Conservation (phyloP, 1,284 basidiomycete genomes). For the Fomitiporia mediterranea region DNA sequence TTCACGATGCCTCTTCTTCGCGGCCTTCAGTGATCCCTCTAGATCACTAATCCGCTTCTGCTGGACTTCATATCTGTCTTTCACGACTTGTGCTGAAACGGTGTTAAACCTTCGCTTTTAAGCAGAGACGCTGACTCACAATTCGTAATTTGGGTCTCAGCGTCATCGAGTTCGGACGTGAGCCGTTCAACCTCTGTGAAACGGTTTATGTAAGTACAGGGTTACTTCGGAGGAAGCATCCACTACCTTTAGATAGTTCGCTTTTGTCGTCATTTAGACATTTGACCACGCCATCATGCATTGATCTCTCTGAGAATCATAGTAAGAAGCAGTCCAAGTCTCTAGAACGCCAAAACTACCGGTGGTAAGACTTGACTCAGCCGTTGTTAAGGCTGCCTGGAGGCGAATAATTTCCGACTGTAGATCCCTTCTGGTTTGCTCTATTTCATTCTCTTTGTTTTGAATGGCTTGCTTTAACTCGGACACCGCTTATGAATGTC, state of each 20-base stretch:
- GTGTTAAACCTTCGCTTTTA: neutral
- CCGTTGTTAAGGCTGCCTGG: neutral
- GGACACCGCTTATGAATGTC: neutral
- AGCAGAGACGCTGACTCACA: neutral
- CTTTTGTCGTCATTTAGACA: neutral
- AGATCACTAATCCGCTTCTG: neutral
- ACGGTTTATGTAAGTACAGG: no score
- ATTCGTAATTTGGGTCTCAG: neutral
- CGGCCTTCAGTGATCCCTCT: slow-evolving; percentile 7
- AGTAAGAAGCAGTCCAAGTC: neutral
- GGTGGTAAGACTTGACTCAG: neutral
- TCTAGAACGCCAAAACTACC: neutral
- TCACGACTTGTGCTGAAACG: neutral
- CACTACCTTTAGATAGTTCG: no score
- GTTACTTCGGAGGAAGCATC: no score
- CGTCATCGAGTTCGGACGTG: neutral
- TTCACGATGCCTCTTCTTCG: slow-evolving; percentile 2
- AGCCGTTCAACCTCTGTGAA: neutral
- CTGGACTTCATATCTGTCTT: neutral
- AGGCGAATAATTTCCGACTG: neutral
- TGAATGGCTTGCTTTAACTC: neutral
- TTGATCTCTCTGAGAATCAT: neutral
- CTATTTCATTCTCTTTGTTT: neutral
- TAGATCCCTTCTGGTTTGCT: neutral
- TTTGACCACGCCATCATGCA: neutral